Base-by-base conservation (phyloP, 192 early-diverging fungal species). In the Rhizoclosmatium globosum region DNA sequence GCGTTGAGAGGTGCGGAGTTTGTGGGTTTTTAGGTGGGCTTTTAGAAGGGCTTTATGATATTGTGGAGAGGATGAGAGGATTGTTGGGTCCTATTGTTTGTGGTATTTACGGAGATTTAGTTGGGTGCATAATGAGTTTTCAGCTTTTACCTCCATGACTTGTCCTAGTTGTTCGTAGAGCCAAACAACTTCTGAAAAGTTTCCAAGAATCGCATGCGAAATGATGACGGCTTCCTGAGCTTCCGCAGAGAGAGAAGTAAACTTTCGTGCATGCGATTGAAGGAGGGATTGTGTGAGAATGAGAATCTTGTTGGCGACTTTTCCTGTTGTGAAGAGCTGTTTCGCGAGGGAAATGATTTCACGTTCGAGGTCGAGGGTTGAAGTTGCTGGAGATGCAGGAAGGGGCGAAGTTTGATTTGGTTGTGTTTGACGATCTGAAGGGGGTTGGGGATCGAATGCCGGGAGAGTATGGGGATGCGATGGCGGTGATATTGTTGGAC, bases 181-280 rank as follows among this genome's bases (percentile, higher is more conserved):
- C 13, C 50, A 23, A 23, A 80, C 44, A 41, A 59, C 64, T 61
- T 80, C 79, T 2, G 23, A 43, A 31, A 42, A 42, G 66, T 80
- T 74, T 65, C 79, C 72, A 47, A 80, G 57, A 41, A 80, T 74
- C 15, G 71, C 61, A 44, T 75, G 46, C 15, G 79, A 71, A 42
- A 67, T 68, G 50, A 80, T 23, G n/a, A 79, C 46, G 1, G 74
- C 61, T 11, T 19, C 4, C 42, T 76, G 74, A 1, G 48, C 64
- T 6, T 64, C 64, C 13, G 6, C 2, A n/a, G 9, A 3, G 44
- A 76, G 21, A 7, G 17, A 4, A n/a, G 39, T 48, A 71, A 71
- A 71, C 48, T 48, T 38, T 3, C 11, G 13, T 17, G 74, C 4
- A 38, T 23, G 23, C 15, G 11, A 13, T 9, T 66, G 47, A 13